Percentiles rank a stretch among this genome's conserved stretches.
Conservation (phyloP, 768 basidiomycete genomes). For the Pulveroboletus sp. region DNA sequence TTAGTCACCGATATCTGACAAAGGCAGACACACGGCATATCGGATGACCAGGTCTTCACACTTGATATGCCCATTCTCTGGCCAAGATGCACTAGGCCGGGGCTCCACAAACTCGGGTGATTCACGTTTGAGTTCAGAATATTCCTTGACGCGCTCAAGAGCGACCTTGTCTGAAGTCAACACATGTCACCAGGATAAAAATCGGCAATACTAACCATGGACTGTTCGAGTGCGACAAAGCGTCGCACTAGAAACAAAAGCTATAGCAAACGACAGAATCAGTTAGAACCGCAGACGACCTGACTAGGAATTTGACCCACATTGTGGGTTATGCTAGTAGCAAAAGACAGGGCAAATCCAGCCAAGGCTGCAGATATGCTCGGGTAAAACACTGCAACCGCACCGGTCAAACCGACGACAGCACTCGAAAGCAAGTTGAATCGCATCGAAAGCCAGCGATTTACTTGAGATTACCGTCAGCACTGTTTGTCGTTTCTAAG, state of each 20-base stretch:
- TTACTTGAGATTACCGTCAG: conserved; percentile 45
- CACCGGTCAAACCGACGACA: conserved; percentile 68
- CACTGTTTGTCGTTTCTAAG: neutral
- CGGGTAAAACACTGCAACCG: conserved; percentile 62
- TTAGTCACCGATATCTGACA: neutral
- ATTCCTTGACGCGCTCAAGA: conserved; percentile 88
- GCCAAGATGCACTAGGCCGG: conserved; percentile 78
- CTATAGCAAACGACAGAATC: conserved; percentile 26
- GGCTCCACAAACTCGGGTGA: conserved; percentile 83
- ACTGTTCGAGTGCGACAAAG: conserved; percentile 86
- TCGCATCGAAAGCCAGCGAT: conserved; percentile 85
- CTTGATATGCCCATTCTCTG: conserved; percentile 59
- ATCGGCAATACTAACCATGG: conserved; percentile 57
- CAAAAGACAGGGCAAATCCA: conserved; percentile 84
- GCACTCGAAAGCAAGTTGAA: conserved; percentile 77
- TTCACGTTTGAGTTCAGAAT: conserved; percentile 73
- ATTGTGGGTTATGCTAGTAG: conserved; percentile 68
- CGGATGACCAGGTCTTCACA: conserved; percentile 73
- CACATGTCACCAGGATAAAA: neutral
- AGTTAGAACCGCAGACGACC: conserved; percentile 4
- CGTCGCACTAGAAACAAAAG: conserved; percentile 69
- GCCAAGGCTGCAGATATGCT: conserved; percentile 75
- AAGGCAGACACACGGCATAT: conserved; percentile 55
- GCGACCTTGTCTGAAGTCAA: conserved; percentile 50
- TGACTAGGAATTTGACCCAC: conserved; percentile 26